These are phyloP conservation scores for Euclidium syriacum DNA, from an alignment of 345 rosid species.

Conservation along the genomic window DNA sequence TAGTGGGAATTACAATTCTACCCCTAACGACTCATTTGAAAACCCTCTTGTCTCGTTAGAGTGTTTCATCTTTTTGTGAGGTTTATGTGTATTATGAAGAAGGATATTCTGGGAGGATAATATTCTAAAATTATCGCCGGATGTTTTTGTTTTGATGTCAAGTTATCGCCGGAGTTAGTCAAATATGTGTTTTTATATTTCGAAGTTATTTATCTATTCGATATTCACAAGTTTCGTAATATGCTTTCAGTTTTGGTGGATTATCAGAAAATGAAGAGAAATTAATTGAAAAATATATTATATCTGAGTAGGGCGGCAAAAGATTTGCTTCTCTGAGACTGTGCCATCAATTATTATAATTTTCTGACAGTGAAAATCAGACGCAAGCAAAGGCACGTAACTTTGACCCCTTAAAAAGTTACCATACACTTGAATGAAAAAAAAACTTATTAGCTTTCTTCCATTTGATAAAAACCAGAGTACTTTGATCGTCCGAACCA, in stretches of 20 bases:
- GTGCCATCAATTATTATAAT: constrained; percentile 15
- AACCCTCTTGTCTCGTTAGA: constrained; percentile 84
- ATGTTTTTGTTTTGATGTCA: too few species aligned
- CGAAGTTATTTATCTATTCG: background rate
- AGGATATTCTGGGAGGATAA: background rate
- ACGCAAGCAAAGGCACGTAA: constrained; percentile 16
- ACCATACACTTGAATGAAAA: background rate
- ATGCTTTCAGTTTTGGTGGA: background rate
- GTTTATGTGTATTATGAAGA: background rate
- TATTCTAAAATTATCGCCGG: background rate
- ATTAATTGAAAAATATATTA: background rate
- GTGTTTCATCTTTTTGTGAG: constrained; percentile 78
- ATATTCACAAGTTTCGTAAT: background rate
- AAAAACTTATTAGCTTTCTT: background rate
- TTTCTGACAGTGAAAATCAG: constrained; percentile 21
- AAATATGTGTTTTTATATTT: too few species aligned
- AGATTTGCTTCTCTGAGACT: constrained; percentile 27
- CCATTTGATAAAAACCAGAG: too few species aligned
- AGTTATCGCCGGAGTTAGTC: too few species aligned
- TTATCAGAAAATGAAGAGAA: background rate
- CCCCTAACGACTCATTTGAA: constrained; percentile 53
- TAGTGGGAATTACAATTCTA: background rate
- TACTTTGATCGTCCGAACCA: background rate
- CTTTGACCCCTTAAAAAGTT: constrained; percentile 19
- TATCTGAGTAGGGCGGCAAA: constrained; percentile 23